These are phyloP conservation scores for Erodium moschatum DNA, from an alignment of 441 rosid species.

Conservation along the genomic window DNA sequence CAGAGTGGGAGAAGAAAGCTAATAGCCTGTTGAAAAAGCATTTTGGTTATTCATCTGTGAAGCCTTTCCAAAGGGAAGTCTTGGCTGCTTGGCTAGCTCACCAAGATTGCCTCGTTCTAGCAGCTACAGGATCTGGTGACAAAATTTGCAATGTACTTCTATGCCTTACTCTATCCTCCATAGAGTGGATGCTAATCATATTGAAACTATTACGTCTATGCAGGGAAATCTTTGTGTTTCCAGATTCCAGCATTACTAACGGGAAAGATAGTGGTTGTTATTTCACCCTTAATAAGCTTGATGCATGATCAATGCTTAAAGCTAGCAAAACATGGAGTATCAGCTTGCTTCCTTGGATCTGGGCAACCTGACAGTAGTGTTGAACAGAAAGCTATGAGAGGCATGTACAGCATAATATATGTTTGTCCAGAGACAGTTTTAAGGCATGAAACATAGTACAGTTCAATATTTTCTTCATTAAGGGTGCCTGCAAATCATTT, in stretches of 20 bases:
- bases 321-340: constrained; percentile 59
- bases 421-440: constrained; percentile 79
- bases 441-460: constrained; percentile 32
- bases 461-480: constrained; percentile 10
- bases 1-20: constrained; percentile 55
- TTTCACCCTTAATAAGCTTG: constrained; percentile 88
- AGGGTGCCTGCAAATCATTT: constrained; percentile 10
- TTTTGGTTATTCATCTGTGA: constrained; percentile 57
- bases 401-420: constrained; percentile 67
- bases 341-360: constrained; percentile 94
- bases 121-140: constrained; percentile 90
- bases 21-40: constrained; percentile 37
- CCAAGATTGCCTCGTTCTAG: constrained; percentile 75
- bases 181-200: constrained; percentile 1
- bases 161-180: constrained; percentile 3
- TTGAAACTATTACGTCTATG: constrained; percentile 17
- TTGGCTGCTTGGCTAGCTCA: constrained; percentile 62
- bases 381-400: constrained; percentile 78
- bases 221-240: constrained; percentile 85
- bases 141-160: neutral
- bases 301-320: constrained; percentile 95
- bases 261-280: constrained; percentile 69
- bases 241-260: constrained; percentile 85
- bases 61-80: constrained; percentile 70
- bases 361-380: constrained; percentile 79